Base-by-base conservation (phyloP, 306 rosid genomes). In the Datisca glomerata region DNA sequence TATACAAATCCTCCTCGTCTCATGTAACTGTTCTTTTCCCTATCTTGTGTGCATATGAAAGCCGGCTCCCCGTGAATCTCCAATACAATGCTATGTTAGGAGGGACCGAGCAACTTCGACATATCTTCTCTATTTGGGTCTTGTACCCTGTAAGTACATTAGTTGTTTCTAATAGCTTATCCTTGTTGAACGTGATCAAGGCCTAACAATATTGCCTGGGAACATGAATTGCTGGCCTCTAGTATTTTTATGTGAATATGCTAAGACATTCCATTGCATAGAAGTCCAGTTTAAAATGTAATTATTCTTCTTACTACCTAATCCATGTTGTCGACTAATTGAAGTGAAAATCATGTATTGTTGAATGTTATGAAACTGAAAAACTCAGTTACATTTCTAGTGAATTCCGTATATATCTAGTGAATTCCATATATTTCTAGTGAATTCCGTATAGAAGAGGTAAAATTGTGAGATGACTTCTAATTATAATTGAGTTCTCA, bases 51-150 rank as follows among this genome's bases (percentile, higher is more conserved):
- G 41, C 28, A 24, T 47, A 41, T 39, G 34, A 35, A 56, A 86
- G 97, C 93, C 97, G 20, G 97, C 93, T 28, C 86, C 93, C 41
- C 85, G 93, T 0, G 81, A 77, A 8, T 65, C 74, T 52, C 82
- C 76, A 3, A 63, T 89, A 7, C 97, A 83, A 43, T 89, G 97
- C 68, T 89, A 65, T 55, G 75, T 89, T 46, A 70, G 45, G 66
- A 80, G 97, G 75, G 61, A 77, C 52, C 68, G 89, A 80, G 78
- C 73, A 35, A 70, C 84, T 58, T 72, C 79, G 35, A 73, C 80
- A 15, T 89, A 59, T 69, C 53, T 46, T 33, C 75, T 89, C 48
- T 70, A 71, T 69, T 64, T 60, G 9, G 93, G 93, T 56, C 63
- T 80, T 56, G 61, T 66, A 49, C 93, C 94, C 37, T 60, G 97